Base-by-base conservation (phyloP, 495 filamentous ascomycete species). In the Immersiella caudata region DNA sequence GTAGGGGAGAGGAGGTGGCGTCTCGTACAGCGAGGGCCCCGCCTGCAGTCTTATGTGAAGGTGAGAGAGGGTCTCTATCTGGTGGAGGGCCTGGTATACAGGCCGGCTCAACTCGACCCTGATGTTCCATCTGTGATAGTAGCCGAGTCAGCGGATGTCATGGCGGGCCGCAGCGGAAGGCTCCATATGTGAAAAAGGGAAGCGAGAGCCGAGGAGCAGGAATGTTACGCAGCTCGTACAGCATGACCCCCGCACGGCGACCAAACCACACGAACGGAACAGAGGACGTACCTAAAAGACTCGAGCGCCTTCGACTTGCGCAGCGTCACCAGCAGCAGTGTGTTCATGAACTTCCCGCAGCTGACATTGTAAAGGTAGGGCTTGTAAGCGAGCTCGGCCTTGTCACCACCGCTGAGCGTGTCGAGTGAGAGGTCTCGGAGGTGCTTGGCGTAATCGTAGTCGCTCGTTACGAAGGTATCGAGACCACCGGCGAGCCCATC, bases 301-400 rank as follows among this genome's bases (percentile, higher is more conserved):
- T 90, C 87, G 52, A 90, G 78, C 0, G 80, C 76, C 25, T 69
- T 78, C 27, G 86, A 81, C 62, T 83, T 83, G 59, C 81, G 83
- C 59, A 89, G 63, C 0, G 83, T 80, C 64, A 88, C 70, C n/a
- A 87, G 80, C 3, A 90, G 70, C 21, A 87, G 72, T 0, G 85
- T 87, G 64, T 86, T 90, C 77, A 90, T 79, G 27, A 88, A 85
- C 74, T 87, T 89, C 9, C 84, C 85, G 68, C 82, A 85, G 74
- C 81, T 84, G 33, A 78, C 71, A 40, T 69, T 79, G 63, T 81
- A 81, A 3, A 79, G 75, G 61, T 83, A 86, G 0, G 80, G 69
- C 54, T 80, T 78, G 68, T 84, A 84, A 6, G 80, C 76, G 0
- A 70, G 64, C 56, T 84, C 81, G 6, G 77, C 82, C 70, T 81